Base-by-base conservation (phyloP, 225 moss, liverwort and hornwort genomes). In the Asterella californica region DNA sequence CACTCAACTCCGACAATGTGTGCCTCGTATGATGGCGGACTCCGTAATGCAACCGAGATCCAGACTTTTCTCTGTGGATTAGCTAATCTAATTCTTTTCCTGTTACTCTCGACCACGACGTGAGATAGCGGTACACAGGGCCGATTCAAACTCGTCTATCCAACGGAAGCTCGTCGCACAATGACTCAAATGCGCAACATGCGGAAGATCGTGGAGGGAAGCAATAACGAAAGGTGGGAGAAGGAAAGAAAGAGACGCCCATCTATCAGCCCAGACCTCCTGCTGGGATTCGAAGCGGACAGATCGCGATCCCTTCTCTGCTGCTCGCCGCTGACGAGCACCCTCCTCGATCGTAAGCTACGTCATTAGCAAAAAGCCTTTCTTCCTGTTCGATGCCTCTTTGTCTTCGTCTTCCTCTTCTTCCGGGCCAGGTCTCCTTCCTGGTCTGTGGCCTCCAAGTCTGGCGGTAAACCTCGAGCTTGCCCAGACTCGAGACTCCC, bases 121-220 rank as follows among this genome's bases (percentile, higher is more conserved):
- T 74, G 49, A 74, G 53, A 53, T 74, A 30, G 25, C 52, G 50
- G 27, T n/a, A 30, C 53, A 52, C 32, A 53, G 32, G 53, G 34
- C 15, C 50, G 17, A 30, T 32, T 47, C 74, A 74, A 11, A 25
- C 46, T 46, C 71, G n/a, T 47, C 19, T 22, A 14, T 70, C 36
- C n/a, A 25, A 74, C 30, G 7, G 8, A 74, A 74, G 33, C 17
- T 32, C 10, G n/a, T 4, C 29, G 15, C 24, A 32, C 24, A 47
- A 15, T 27, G 47, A 47, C 27, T 52, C 18, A 27, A 54, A 30
- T 21, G 74, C 47, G 33, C 12, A 53, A 53, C 74, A 74, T 74
- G 74, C 32, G 53, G 21, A 4, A 5, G 54, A 54, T 74, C 74
- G 33, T 53, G 74, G 74, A 74, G 32, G 74, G 49, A 53, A 53